Conservation (phyloP, 1,284 basidiomycete genomes). For the Melanopsichium pennsylvanicum region DNA sequence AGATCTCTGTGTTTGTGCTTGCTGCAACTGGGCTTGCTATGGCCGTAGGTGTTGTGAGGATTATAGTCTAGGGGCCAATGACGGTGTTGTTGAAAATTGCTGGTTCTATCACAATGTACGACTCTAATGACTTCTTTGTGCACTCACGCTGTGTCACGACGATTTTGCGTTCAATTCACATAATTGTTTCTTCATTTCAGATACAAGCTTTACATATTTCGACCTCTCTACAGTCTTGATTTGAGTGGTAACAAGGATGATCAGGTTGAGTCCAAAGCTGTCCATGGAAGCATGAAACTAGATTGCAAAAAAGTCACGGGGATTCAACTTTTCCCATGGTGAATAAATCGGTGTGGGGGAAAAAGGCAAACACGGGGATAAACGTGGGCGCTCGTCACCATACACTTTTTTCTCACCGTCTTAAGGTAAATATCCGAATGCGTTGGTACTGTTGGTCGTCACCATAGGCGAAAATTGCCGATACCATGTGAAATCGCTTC, state of each 20-base stretch:
- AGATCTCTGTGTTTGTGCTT: conserved; percentile 1
- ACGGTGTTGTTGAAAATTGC: neutral
- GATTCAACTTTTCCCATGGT: too few species aligned
- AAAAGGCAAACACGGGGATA: conserved; percentile 5
- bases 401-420: too few species aligned
- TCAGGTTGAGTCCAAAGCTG: too few species aligned
- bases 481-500: too few species aligned
- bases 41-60: conserved; percentile 13
- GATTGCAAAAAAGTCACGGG: too few species aligned
- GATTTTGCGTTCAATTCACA: neutral
- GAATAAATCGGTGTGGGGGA: conserved; percentile 29
- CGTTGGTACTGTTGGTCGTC: too few species aligned
- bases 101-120: neutral
- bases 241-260: too few species aligned
- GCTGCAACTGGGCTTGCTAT: conserved; percentile 10
- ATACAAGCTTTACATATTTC: too few species aligned
- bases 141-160: conserved; percentile 6
- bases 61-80: neutral
- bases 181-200: neutral
- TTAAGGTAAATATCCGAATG: too few species aligned
- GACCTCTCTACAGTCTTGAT: neutral
- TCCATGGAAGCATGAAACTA: too few species aligned
- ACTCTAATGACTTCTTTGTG: conserved; percentile 2
- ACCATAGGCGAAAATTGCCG: too few species aligned
- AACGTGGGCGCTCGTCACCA: neutral